Evolutionary conservation across 164 flowering plant genomes (phyloP).

Genomic region (Amborella trichopoda): DNA sequence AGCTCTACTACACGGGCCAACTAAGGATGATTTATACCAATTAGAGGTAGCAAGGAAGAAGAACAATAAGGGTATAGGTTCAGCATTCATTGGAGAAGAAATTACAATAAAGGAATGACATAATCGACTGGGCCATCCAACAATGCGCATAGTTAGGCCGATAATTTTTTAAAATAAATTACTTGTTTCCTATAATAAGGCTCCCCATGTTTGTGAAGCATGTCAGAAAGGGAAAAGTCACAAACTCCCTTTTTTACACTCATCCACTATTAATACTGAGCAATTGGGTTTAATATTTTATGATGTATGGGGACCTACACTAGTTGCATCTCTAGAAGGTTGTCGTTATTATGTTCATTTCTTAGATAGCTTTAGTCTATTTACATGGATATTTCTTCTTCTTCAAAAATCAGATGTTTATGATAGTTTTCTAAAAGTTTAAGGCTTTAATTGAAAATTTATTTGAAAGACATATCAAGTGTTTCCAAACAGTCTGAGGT

Average conservation of each 20-base stretch:
- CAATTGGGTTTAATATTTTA: background rate
- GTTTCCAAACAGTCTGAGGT: background rate
- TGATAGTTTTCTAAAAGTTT: background rate
- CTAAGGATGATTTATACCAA: background rate
- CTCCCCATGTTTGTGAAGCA: slow-evolving; percentile 1
- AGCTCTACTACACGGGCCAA: background rate
- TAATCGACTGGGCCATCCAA: background rate
- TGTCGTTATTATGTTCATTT: too few species aligned
- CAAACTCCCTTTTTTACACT: background rate
- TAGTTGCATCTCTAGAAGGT: background rate
- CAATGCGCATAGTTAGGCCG: background rate
- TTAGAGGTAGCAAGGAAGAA: background rate
- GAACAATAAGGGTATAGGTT: background rate
- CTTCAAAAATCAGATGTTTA: background rate
- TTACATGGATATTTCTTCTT: background rate
- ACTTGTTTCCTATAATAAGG: background rate
- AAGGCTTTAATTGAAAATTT: background rate
- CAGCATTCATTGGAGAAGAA: background rate
- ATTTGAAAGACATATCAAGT: background rate
- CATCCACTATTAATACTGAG: background rate
- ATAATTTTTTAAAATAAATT: background rate
- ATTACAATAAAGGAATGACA: background rate
- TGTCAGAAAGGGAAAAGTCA: background rate
- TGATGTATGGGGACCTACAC: background rate
- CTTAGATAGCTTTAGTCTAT: background rate